A percentile compares a stretch with the other conserved stretches of the same genome.
These are phyloP conservation scores for Paramecium biaurelia DNA, from an alignment of 73 alveolate genomes.

Conservation along the genomic window DNA sequence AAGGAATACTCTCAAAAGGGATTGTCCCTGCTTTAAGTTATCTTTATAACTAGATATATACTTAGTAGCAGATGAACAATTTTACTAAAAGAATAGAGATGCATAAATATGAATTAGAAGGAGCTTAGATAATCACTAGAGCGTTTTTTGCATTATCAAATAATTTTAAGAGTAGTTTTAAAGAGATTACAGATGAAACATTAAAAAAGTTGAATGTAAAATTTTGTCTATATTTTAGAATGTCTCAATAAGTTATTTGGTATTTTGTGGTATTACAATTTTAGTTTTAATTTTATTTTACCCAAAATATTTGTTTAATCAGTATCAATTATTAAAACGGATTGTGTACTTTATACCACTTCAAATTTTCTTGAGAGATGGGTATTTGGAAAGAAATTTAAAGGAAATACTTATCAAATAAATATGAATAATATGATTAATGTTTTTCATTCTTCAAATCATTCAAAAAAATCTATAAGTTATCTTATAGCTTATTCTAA, in stretches of 20 bases:
- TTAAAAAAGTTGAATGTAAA: not conserved
- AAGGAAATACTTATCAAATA: not conserved
- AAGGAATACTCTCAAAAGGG: not conserved
- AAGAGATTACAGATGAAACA: not conserved
- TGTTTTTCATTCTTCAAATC: not conserved
- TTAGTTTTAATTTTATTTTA: not conserved
- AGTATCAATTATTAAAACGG: not conserved
- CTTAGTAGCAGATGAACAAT: not conserved
- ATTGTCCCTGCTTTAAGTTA: not conserved
- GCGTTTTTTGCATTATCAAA: not conserved
- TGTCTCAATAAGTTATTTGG: not conserved
- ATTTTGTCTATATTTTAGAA: not conserved
- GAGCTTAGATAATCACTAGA: not conserved
- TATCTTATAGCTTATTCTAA: slow-evolving; percentile 47
- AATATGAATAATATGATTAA: not conserved
- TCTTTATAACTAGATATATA: not conserved
- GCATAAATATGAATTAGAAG: not conserved
- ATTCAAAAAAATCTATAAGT: slow-evolving; percentile 55
- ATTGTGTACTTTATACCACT: not conserved
- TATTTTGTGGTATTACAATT: not conserved
- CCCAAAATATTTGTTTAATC: not conserved
- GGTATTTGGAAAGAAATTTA: not conserved
- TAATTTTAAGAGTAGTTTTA: not conserved
- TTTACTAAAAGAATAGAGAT: not conserved
- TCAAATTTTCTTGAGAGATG: not conserved